Evolutionary conservation across 768 basidiomycete species (phyloP).

Genomic region (Auricularia heimuer): DNA sequence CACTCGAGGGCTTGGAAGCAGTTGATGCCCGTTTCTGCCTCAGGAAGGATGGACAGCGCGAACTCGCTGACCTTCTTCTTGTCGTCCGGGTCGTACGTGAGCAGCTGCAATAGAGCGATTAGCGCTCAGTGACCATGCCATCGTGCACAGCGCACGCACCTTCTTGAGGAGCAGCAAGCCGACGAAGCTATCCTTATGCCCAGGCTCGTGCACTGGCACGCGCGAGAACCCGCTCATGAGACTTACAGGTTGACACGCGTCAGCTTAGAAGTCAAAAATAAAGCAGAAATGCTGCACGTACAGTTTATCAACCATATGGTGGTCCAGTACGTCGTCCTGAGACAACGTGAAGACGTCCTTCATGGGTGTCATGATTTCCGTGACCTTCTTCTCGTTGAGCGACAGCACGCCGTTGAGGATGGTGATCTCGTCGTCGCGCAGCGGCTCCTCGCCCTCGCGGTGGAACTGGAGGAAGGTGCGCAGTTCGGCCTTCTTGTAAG

Average conservation of each 20-base stretch:
- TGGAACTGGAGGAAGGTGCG: slow-evolving; percentile 53
- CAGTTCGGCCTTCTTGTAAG: slow-evolving; percentile 76
- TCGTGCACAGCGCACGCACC: slow-evolving; percentile 25
- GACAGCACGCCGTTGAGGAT: slow-evolving; percentile 50
- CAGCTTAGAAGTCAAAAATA: neutral
- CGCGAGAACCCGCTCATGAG: slow-evolving; percentile 66
- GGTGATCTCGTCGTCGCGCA: slow-evolving; percentile 72
- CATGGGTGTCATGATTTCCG: slow-evolving; percentile 64
- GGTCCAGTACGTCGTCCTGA: slow-evolving; percentile 69
- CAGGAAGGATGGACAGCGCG: slow-evolving; percentile 74
- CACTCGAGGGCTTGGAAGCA: slow-evolving; percentile 90
- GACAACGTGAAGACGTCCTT: slow-evolving; percentile 78
- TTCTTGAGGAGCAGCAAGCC: slow-evolving; percentile 81
- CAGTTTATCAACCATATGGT: slow-evolving; percentile 68
- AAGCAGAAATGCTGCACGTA: slow-evolving; percentile 22
- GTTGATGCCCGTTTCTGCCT: slow-evolving; percentile 80
- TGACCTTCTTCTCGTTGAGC: slow-evolving; percentile 34
- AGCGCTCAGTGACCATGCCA: neutral
- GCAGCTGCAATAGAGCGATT: slow-evolving; percentile 39
- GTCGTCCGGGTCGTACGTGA: slow-evolving; percentile 81
- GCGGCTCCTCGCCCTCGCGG: slow-evolving; percentile 31
- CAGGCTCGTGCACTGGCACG: slow-evolving; percentile 77
- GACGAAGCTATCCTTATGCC: slow-evolving; percentile 57
- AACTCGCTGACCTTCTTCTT: slow-evolving; percentile 66
- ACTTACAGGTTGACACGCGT: neutral